Conservation (phyloP, 2,329 filamentous ascomycete species). For the Stagonosporopsis chrysanthemi region DNA sequence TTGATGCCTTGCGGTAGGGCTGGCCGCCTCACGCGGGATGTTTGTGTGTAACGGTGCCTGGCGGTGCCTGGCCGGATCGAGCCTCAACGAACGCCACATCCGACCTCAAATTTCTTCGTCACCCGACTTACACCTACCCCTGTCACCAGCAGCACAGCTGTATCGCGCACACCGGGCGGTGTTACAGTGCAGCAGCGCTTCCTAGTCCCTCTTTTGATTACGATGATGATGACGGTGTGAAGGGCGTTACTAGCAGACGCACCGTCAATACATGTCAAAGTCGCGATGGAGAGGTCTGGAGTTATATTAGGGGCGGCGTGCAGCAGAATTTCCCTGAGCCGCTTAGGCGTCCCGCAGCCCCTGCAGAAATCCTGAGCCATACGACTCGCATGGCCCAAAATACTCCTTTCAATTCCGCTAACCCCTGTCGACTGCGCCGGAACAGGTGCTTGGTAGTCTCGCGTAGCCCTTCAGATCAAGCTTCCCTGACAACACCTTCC, state of each 20-base stretch:
- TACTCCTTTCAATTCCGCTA: slow-evolving; percentile 15
- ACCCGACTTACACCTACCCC: neutral
- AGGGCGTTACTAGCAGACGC: slow-evolving; percentile 4
- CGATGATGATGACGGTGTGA: neutral
- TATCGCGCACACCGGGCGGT: neutral
- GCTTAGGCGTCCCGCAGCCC: slow-evolving; percentile 18
- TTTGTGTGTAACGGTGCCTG: slow-evolving; percentile 1
- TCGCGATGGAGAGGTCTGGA: neutral
- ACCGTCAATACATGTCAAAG: neutral
- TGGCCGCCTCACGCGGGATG: slow-evolving; percentile 1
- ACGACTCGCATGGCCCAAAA: slow-evolving; percentile 16
- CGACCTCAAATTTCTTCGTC: slow-evolving; percentile 14
- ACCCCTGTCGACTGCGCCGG: slow-evolving; percentile 8
- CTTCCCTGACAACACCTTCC: slow-evolving; percentile 10
- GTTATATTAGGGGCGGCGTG: slow-evolving; percentile 18
- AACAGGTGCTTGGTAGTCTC: slow-evolving; percentile 10
- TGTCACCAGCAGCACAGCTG: neutral
- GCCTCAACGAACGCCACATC: slow-evolving; percentile 14
- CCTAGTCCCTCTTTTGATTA: neutral
- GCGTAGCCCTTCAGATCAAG: slow-evolving; percentile 1
- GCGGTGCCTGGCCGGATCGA: neutral
- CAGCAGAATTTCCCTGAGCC: slow-evolving; percentile 13
- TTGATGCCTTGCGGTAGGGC: slow-evolving; percentile 14
- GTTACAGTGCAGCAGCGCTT: slow-evolving; percentile 1
- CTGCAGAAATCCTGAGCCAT: slow-evolving; percentile 5